Evolutionary conservation across 1,284 basidiomycete species (phyloP), one percentile per base, ranked within the genome.

Genomic region (Boletus smithii): DNA sequence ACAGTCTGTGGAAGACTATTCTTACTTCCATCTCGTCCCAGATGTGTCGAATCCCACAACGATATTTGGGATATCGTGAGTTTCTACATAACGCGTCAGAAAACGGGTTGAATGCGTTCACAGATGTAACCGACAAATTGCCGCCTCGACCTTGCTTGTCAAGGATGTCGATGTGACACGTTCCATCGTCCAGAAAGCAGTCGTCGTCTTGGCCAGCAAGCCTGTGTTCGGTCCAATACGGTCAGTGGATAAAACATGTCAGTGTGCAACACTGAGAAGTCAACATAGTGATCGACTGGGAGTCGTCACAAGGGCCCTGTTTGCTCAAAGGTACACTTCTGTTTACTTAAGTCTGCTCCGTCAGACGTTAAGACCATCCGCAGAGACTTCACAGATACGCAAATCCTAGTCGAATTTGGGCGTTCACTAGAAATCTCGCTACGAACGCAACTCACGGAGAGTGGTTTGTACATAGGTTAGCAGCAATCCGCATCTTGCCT

Each of bases 151-250:
- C 17, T 75, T 99, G n/a, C 72, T 93, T 5, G 83, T 86, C 45
- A 89, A 89, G 60, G 82, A 84, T 22, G 75, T 82, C 13, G 93
- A 97, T 60, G 92, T 99, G 8, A 98, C 95, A 6, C 82, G 95
- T 16, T 93, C 90, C 23, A 98, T 88, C 13, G 95, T 99, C 0
- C 95, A 99, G 68, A 99, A 99, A 66, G 95, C 97, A 0, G 90
- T 99, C 4, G 91, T 99, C 0, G 90, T 99, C 2, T 75, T 99
- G 29, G 94, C 92, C 3, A 86, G 85, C 5, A 91, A 91, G 60
- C 91, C 91, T 0, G 79, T 94, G 2, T 95, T 95, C 63, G 91
- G 90, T 18, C 87, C 88, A 31, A 88, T 91, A 68, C 77, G 88
- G 85, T 86, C 41, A 26, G 75, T 58, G 5, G 2, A 9, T 20